Percentiles rank a stretch among this genome's conserved stretches.
phyloP scores from a whole-genome alignment of 2,329 filamentous ascomycete species.

The Cordyceps cicadae region DNA sequence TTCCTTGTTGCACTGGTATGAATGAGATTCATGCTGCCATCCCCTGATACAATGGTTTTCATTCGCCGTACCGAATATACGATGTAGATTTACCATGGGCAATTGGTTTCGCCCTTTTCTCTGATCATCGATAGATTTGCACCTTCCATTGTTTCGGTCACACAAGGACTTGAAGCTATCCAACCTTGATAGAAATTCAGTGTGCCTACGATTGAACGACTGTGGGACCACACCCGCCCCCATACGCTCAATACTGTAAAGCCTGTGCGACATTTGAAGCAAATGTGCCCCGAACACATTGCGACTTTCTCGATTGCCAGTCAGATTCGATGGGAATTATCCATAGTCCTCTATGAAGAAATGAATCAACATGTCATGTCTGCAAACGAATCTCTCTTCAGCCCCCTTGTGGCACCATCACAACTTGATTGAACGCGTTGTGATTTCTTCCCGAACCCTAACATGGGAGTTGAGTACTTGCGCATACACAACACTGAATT shows the following conservation, averaged over 20 bases:
- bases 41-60: slow-evolving; percentile 14
- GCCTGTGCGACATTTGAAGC: background rate
- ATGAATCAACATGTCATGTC: too few species aligned
- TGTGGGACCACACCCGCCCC: background rate
- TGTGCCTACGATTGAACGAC: background rate
- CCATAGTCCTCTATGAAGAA: too few species aligned
- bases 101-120: slow-evolving; percentile 15
- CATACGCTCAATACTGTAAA: background rate
- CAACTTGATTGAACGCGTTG: too few species aligned
- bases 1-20: background rate
- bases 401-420: too few species aligned
- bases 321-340: too few species aligned
- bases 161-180: background rate
- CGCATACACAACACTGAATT: too few species aligned
- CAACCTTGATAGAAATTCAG: background rate
- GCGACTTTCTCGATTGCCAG: too few species aligned
- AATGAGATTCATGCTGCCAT: background rate
- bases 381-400: too few species aligned
- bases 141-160: background rate
- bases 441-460: too few species aligned
- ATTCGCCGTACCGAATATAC: slow-evolving; percentile 15
- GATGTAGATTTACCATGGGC: slow-evolving; percentile 14
- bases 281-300: too few species aligned
- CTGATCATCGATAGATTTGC: slow-evolving; percentile 2
- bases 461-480: too few species aligned